A percentile compares a stretch with the other conserved stretches of the same genome.
phyloP scores from a whole-genome alignment of 331 rosid genomes.

The Quercus phellos region DNA sequence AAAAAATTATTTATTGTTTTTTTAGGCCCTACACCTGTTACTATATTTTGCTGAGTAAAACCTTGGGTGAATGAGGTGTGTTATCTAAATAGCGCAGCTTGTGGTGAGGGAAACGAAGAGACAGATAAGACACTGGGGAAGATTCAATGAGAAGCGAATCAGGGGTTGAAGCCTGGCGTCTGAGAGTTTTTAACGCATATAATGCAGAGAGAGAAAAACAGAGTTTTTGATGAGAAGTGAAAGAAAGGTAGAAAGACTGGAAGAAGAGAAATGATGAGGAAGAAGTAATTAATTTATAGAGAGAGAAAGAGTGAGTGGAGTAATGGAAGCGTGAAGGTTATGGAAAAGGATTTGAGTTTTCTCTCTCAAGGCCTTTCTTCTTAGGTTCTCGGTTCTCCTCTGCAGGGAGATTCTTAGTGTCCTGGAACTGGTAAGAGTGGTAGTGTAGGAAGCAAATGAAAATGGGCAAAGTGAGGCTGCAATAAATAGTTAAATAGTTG shows the following conservation, averaged over 20 bases:
- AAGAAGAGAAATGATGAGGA: background rate
- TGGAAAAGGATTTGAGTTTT: conserved; percentile 67
- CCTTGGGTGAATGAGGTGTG: background rate
- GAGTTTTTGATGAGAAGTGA: conserved; percentile 16
- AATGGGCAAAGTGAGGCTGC: background rate
- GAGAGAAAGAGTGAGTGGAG: background rate
- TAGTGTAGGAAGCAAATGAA: background rate
- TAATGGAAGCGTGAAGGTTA: conserved; percentile 70
- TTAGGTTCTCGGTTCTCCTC: background rate
- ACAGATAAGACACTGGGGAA: background rate
- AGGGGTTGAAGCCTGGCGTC: conserved; percentile 10
- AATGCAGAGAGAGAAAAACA: conserved; percentile 7
- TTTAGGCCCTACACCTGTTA: background rate
- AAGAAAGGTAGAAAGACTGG: background rate
- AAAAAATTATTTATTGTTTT: background rate
- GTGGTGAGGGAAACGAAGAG: background rate
- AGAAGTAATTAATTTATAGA: background rate
- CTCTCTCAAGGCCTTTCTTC: conserved; percentile 57
- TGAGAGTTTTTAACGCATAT: conserved; percentile 28
- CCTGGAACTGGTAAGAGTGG: background rate
- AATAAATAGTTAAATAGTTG: background rate
- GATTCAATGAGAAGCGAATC: conserved; percentile 16
- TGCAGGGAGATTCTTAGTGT: background rate
- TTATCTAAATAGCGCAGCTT: conserved; percentile 14
- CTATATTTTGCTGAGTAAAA: conserved; percentile 1